Evolutionary conservation across 805 yeast genomes (phyloP), one percentile per base, ranked within the genome.

Genomic region (Metschnikowia matae): DNA sequence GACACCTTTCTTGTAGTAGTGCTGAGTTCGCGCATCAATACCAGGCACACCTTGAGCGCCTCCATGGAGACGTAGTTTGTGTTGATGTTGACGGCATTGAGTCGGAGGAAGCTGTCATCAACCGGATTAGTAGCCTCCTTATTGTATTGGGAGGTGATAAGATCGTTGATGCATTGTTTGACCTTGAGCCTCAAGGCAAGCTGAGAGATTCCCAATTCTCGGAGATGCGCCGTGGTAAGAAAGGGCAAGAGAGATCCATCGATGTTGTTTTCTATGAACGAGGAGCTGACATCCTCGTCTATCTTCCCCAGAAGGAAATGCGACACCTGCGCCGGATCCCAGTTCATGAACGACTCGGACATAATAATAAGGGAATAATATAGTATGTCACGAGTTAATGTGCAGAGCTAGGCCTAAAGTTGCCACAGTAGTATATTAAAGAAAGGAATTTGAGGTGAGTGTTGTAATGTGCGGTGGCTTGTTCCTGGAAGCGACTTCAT

Each of bases 211-310:
- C 91, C 95, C 61, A 92, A 69, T 48, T 90, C 96, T 53, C 75
- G 72, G 40, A 91, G 78, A 62, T 89, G 94, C 7, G 78, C 81
- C 11, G 87, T 80, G 32, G 82, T 81, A 45, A 91, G 70, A 53
- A 81, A 83, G 1, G 88, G 82, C 46, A 92, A 69, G 3, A 87
- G 75, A 31, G 85, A 80, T 1, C 96, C 96, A 3, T 85, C 82
- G 46, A 88, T 80, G 57, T 83, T 83, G 65, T 88, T 80, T 2
- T 73, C 75, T 23, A 74, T 67, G 61, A 85, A 83, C 8, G 51
- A 51, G 13, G 59, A 35, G 18, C 68, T 68, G 15, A 67, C 46
- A 18, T 62, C 66, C 20, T 56, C 64, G 10, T 63, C 64, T 15
- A 63, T 45, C 5, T 62, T 49, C 4, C 62, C 54, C 49, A 60